These are phyloP conservation scores for Colletotrichum tropicicola DNA, from an alignment of 2,329 filamentous ascomycete genomes.

Conservation along the genomic window DNA sequence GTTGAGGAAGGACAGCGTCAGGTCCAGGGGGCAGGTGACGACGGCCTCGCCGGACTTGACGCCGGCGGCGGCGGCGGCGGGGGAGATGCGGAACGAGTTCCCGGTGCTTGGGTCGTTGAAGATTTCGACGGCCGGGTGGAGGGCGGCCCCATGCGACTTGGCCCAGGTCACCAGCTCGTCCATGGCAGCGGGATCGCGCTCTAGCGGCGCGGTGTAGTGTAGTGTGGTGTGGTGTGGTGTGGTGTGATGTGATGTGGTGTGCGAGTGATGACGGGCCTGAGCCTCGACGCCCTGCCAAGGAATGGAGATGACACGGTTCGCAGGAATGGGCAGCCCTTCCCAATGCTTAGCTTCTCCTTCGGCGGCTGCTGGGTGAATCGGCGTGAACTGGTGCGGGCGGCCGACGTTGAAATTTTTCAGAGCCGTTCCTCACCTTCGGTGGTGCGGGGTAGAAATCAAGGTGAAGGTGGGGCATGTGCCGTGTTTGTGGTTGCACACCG, in stretches of 20 bases:
- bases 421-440: neutral
- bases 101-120: slow-evolving; percentile 59
- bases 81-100: slow-evolving; percentile 62
- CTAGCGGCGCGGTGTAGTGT: neutral
- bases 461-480: slow-evolving; percentile 4
- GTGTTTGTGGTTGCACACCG: neutral
- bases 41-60: slow-evolving; percentile 51
- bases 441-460: slow-evolving; percentile 20
- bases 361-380: neutral
- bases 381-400: neutral
- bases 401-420: slow-evolving; percentile 1
- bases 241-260: neutral
- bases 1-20: slow-evolving; percentile 68
- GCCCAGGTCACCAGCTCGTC: slow-evolving; percentile 58
- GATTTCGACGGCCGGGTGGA: slow-evolving; percentile 63
- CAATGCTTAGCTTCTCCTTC: neutral
- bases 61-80: slow-evolving; percentile 35
- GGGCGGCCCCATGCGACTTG: slow-evolving; percentile 49
- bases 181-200: slow-evolving; percentile 9
- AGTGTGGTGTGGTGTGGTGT: neutral
- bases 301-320: neutral
- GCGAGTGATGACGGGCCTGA: neutral
- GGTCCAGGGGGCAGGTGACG: slow-evolving; percentile 60
- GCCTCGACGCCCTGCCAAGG: neutral
- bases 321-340: neutral